Conservation (phyloP, 2,329 filamentous ascomycete genomes). For the Chaetomium strumarium region DNA sequence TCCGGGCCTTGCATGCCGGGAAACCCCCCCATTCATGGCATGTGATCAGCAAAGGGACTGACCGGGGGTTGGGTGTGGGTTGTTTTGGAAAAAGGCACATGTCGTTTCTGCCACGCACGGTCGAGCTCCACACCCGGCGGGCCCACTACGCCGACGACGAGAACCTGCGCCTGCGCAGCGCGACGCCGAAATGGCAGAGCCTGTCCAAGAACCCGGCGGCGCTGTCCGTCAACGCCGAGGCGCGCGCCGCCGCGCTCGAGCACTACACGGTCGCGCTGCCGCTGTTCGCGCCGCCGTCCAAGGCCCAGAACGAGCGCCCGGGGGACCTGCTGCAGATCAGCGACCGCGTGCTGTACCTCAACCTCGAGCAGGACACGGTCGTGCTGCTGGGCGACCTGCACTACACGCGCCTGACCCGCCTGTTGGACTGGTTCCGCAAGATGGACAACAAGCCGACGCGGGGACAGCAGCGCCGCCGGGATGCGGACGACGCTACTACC, state of each 20-base stretch:
- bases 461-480: neutral
- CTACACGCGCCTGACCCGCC: conserved; percentile 19
- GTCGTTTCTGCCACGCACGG: conserved; percentile 30
- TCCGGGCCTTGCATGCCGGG: neutral
- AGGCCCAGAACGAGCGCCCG: conserved; percentile 14
- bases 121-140: conserved; percentile 31
- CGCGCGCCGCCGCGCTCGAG: conserved; percentile 28
- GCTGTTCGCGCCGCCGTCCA: conserved; percentile 15
- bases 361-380: conserved; percentile 29
- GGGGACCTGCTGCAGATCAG: conserved; percentile 17
- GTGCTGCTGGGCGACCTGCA: conserved; percentile 30
- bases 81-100: conserved; percentile 18
- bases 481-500: neutral
- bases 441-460: conserved; percentile 21
- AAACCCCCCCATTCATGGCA: neutral
- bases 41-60: neutral
- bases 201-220: conserved; percentile 30
- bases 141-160: conserved; percentile 27
- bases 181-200: conserved; percentile 28
- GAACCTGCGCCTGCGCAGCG: conserved; percentile 5
- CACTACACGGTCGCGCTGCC: conserved; percentile 30
- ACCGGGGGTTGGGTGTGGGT: neutral
- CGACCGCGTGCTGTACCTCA: conserved; percentile 28
- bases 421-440: conserved; percentile 23
- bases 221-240: conserved; percentile 30